phyloP scores from a whole-genome alignment of 495 filamentous ascomycete genomes.

The Aspergillus ellipticus region DNA sequence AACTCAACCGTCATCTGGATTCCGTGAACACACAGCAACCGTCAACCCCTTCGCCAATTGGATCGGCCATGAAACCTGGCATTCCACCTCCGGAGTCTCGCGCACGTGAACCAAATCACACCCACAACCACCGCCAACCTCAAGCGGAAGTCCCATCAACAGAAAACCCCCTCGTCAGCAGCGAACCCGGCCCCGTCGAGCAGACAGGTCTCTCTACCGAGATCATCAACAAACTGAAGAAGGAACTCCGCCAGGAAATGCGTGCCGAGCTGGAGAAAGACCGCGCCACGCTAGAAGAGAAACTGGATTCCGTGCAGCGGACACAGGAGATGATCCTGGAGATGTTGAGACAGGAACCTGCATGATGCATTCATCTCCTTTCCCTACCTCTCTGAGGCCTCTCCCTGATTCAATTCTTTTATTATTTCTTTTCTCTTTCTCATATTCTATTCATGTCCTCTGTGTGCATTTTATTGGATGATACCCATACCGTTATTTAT shows the following conservation, averaged over 20 bases:
- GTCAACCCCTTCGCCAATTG: constrained; percentile 23
- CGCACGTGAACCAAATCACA: background rate
- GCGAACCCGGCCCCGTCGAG: background rate
- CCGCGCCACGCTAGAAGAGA: constrained; percentile 32
- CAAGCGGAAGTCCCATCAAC: background rate
- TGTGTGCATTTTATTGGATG: background rate
- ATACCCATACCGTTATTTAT: constrained; percentile 2
- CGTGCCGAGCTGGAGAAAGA: constrained; percentile 30
- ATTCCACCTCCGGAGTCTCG: background rate
- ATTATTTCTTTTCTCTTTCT: constrained; percentile 11
- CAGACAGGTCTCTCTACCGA: background rate
- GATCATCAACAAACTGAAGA: constrained; percentile 22
- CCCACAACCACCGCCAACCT: background rate
- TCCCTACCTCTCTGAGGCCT: constrained; percentile 4
- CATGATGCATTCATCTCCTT: constrained; percentile 15
- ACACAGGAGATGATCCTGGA: constrained; percentile 47
- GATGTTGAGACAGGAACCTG: constrained; percentile 41
- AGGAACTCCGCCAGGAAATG: constrained; percentile 38
- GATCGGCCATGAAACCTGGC: background rate
- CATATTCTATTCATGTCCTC: background rate
- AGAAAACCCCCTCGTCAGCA: background rate
- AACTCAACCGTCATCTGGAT: constrained; percentile 40
- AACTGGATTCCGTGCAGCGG: constrained; percentile 39
- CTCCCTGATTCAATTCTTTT: background rate
- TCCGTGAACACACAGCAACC: constrained; percentile 17